Base-by-base conservation (phyloP, 768 basidiomycete genomes). In the Boletus sensibilis region DNA sequence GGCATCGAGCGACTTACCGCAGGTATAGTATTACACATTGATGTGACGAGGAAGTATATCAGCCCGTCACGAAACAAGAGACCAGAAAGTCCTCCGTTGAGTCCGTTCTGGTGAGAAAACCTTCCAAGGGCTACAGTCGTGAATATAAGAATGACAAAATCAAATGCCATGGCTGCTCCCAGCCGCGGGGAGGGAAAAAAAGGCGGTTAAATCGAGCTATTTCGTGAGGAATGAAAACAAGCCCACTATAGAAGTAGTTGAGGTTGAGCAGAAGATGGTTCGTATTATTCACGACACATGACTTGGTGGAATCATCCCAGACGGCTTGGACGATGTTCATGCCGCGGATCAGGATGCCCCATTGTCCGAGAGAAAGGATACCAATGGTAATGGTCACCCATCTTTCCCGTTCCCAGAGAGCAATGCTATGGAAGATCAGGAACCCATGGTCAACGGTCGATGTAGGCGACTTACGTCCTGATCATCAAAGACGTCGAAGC, bases 51-150 rank as follows among this genome's bases (percentile, higher is more conserved):
- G 64, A 88, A 88, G 65, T 84, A 88, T 7, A 87, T 81, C 43
- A 90, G 73, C 20, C 88, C 88, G 62, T 89, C 87, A n/a, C 80
- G 77, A 72, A 88, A 87, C 49, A 90, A 79, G 45, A 90, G 70
- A 61, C 79, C 78, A 79, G 86, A 87, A n/a, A 90, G 75, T 31
- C 65, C 65, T 56, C 78, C 82, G 5, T 82, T 85, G 61, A 80
- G 81, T 56, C 78, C 82, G 5, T 82, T 85, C 61, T 80, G 81
- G 39, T 78, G 76, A 25, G 62, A 63, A 50, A 58, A 64, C 56
- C 74, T 75, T 43, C 79, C 73, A 29, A 88, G 75, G 1, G 82
- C 81, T 25, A 82, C 59, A 12, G 81, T 75, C 1, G 84, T 86
- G 59, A 83, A 79, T 13, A 77, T 61, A 23, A 87, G 73, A 57